Percentiles rank a stretch among this genome's conserved stretches.
Evolutionary conservation across 495 filamentous ascomycete species (phyloP).

Genomic region (Pyrenopolyporus hunteri): DNA sequence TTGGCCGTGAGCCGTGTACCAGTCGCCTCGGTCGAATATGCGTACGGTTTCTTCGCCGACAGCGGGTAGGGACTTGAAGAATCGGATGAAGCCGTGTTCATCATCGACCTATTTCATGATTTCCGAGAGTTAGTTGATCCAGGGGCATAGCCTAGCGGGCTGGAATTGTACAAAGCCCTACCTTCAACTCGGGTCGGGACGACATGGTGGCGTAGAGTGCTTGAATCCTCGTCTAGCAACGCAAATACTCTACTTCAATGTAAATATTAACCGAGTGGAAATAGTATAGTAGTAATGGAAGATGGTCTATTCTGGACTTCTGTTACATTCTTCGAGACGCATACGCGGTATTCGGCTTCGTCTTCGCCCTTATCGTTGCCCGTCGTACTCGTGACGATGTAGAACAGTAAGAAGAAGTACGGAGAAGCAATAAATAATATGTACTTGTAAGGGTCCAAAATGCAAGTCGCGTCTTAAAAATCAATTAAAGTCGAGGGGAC

Average conservation of each 20-base stretch:
- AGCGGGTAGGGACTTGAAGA: slow-evolving; percentile 79
- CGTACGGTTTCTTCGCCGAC: slow-evolving; percentile 77
- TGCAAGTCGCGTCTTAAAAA: background rate
- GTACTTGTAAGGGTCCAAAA: background rate
- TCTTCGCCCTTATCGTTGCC: background rate
- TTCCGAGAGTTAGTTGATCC: background rate
- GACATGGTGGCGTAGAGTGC: slow-evolving; percentile 64
- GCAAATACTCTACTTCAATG: background rate
- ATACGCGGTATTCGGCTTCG: background rate
- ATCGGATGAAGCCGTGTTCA: slow-evolving; percentile 92
- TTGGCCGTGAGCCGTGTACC: slow-evolving; percentile 90
- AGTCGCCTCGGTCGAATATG: slow-evolving; percentile 93
- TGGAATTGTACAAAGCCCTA: slow-evolving; percentile 38
- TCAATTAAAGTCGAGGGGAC: slow-evolving; percentile 1
- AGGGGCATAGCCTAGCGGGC: background rate
- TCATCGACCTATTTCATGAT: slow-evolving; percentile 77
- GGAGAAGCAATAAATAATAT: too few species aligned
- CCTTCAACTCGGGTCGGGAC: slow-evolving; percentile 90
- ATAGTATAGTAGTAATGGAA: background rate
- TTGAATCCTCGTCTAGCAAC: background rate
- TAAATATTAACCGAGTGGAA: background rate
- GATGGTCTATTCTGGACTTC: background rate
- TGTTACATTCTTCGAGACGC: background rate
- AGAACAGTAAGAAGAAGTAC: background rate
- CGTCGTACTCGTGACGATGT: background rate